Evolutionary conservation across 805 yeast genomes (phyloP), one percentile per base, ranked within the genome.

Genomic region (Tetrapisispora namnaoensis): DNA sequence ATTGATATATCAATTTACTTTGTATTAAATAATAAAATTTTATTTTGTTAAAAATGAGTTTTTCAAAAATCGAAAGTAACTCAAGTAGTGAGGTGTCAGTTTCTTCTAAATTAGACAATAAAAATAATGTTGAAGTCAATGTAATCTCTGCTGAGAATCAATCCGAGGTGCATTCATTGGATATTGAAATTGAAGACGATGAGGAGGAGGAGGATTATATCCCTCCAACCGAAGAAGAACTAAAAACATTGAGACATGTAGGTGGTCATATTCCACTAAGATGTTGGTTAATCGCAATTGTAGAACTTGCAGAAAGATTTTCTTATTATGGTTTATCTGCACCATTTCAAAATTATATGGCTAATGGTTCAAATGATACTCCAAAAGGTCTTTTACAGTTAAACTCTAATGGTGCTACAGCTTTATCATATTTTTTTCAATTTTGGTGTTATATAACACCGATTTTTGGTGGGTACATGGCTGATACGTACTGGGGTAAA

Each of bases 401-500:
- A 56, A 80, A 82, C 46, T 70, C 76, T 49, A 73, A 73, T 51
- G 78, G 80, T 54, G 86, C 93, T 28, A 80, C 85, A 36, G 89
- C 85, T 27, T 72, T 85, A 53, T 76, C 86, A n/a, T 79, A 83
- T 62, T 79, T 84, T 59, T 80, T 84, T 73, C 87, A 83, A 60
- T 86, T 86, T 62, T 82, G 89, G 85, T 82, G 89, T 60, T 85
- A 85, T 64, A 72, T 84, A 41, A 83, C 91, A 40, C 95, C 95
- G 30, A 72, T 86, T 46, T 72, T 80, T 50, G 89, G 88, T 56
- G 93, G 88, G 46, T 77, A 80, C 66, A 57, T 84, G 30, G 80
- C 93, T 48, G 95, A 86, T 66, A 79, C 84, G 54, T 80, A 70
- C 65, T 76, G 78, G 71, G 93, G 93, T 51, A 82, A 83, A 62